Percentiles rank a stretch among this genome's conserved stretches.
Conservation (phyloP, 2,329 filamentous ascomycete genomes). For the Chaetomiaceae sp. region DNA sequence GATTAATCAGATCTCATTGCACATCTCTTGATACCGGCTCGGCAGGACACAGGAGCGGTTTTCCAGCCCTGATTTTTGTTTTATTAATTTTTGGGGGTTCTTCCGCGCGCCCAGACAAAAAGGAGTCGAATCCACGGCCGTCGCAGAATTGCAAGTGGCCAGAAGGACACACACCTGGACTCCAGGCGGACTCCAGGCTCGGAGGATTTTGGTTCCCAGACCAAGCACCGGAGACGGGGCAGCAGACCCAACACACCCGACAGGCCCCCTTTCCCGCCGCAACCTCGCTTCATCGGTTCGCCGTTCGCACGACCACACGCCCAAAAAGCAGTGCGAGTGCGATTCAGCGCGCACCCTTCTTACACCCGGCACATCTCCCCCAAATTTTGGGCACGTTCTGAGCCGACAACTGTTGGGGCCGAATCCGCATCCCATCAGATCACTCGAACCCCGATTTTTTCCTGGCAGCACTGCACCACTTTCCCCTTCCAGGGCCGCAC, state of each 20-base stretch:
- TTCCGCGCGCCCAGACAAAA: no score
- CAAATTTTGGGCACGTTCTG: slow-evolving; percentile 13
- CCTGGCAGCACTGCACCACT: neutral
- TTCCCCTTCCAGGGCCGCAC: slow-evolving; percentile 7
- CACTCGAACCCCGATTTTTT: neutral
- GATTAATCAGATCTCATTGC: no score
- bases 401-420: neutral
- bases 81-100: no score
- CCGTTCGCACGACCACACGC: no score
- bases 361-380: slow-evolving; percentile 2
- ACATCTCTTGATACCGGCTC: no score
- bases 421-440: slow-evolving; percentile 6
- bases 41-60: no score
- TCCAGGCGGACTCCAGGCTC: neutral
- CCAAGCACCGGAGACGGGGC: no score
- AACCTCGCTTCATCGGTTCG: slow-evolving; percentile 15
- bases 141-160: neutral
- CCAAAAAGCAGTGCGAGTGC: neutral
- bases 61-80: no score
- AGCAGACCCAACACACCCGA: slow-evolving; percentile 4
- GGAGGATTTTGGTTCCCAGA: neutral
- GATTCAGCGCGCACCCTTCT: neutral
- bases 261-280: slow-evolving; percentile 14
- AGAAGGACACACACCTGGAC: neutral
- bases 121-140: no score